phyloP scores from a whole-genome alignment of 2,329 filamentous ascomycete species.

The Fusarium robinianum region DNA sequence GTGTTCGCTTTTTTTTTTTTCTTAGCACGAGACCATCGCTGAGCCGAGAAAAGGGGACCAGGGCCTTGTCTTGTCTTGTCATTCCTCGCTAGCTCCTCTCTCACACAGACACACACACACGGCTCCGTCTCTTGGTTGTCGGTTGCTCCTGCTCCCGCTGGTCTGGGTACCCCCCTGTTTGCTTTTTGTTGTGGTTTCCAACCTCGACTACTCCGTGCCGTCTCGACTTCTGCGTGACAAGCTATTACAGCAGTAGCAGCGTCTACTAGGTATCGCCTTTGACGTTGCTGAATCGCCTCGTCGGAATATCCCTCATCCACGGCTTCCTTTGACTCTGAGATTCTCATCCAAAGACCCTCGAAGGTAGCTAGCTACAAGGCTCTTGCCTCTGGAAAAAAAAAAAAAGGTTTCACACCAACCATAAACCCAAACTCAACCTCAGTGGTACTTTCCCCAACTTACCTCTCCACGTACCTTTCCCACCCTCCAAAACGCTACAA shows the following conservation, averaged over 20 bases:
- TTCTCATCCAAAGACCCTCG: no score
- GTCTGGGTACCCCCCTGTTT: not conserved
- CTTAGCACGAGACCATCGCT: constrained; percentile 16
- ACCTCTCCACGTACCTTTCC: constrained; percentile 10
- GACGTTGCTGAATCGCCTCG: no score
- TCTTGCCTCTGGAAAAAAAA: not conserved
- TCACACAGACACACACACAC: not conserved
- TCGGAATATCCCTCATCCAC: no score
- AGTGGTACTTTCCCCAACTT: constrained; percentile 9
- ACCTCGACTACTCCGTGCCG: no score
- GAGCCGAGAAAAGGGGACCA: not conserved
- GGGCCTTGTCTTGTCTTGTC: no score
- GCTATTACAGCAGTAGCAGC: constrained; percentile 3
- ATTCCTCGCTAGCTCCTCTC: constrained; percentile 6
- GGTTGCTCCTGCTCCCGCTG: not conserved
- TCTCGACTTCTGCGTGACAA: not conserved
- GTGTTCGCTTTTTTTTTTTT: no score
- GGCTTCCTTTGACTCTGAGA: no score
- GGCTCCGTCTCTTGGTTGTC: not conserved
- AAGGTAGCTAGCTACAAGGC: constrained; percentile 1
- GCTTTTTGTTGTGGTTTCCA: not conserved
- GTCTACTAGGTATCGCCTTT: constrained; percentile 1
- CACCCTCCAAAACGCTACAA: constrained; percentile 20
- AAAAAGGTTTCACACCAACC: constrained; percentile 23
- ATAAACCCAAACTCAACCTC: constrained; percentile 4